phyloP scores from a whole-genome alignment of 345 rosid genomes.

The Anacardium occidentale region DNA sequence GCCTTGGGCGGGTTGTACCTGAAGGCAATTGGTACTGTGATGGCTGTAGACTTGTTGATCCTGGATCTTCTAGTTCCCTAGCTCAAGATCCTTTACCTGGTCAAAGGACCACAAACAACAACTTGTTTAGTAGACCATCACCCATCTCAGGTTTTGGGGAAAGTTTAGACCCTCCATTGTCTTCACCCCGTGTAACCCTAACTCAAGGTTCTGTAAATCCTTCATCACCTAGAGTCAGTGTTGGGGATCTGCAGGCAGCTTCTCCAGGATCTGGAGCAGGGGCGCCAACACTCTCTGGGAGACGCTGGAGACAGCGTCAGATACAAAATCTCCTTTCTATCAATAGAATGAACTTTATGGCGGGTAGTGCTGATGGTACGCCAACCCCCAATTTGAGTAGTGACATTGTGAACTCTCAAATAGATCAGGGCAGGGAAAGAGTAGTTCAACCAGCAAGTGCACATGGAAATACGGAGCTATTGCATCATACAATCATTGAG shows the following conservation, averaged over 20 bases:
- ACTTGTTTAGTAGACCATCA: constrained; percentile 48
- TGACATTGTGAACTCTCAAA: constrained; percentile 39
- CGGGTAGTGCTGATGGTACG: constrained; percentile 45
- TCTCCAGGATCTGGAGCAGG: constrained; percentile 71
- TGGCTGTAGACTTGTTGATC: constrained; percentile 82
- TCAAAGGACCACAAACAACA: constrained; percentile 43
- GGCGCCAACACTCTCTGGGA: constrained; percentile 71
- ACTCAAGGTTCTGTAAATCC: constrained; percentile 47
- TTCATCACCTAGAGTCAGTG: constrained; percentile 63
- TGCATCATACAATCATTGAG: constrained; percentile 34
- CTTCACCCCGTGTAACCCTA: constrained; percentile 53
- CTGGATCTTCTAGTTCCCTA: constrained; percentile 69
- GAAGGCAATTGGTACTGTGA: constrained; percentile 99
- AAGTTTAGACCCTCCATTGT: constrained; percentile 45
- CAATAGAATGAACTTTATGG: constrained; percentile 46
- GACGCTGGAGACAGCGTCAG: constrained; percentile 84
- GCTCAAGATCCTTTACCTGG: constrained; percentile 47
- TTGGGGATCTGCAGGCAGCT: constrained; percentile 46
- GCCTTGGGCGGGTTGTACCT: constrained; percentile 92
- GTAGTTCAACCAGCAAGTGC: constrained; percentile 40
- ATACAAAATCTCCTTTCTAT: constrained; percentile 64
- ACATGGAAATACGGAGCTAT: constrained; percentile 31
- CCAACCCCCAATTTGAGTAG: constrained; percentile 40
- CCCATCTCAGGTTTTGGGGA: constrained; percentile 47
- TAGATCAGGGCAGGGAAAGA: constrained; percentile 44